phyloP scores from a whole-genome alignment of 2,329 filamentous ascomycete genomes.

The Ambrosiella cleistominuta region DNA sequence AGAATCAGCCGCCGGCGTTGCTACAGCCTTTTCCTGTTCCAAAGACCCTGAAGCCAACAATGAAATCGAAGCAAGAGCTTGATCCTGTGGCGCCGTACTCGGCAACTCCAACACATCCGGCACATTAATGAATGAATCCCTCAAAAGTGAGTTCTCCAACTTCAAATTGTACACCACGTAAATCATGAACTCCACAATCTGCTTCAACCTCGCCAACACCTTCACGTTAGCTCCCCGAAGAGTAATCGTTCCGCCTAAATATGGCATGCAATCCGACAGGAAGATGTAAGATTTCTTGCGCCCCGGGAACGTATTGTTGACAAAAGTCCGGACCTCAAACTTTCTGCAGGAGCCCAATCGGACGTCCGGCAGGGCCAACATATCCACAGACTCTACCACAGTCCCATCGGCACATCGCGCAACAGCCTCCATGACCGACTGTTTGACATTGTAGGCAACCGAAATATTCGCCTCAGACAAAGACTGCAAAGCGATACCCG shows the following conservation, averaged over 20 bases:
- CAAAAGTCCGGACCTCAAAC: slow-evolving; percentile 91
- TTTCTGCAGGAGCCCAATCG: slow-evolving; percentile 65
- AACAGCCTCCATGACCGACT: slow-evolving; percentile 86
- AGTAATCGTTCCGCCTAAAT: slow-evolving; percentile 87
- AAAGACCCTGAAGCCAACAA: background rate
- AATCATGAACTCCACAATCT: slow-evolving; percentile 95
- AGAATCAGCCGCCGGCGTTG: too few species aligned
- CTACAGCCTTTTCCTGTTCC: background rate
- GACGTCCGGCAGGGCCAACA: slow-evolving; percentile 55
- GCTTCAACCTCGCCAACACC: slow-evolving; percentile 63
- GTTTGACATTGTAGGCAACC: slow-evolving; percentile 91
- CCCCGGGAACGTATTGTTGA: slow-evolving; percentile 55
- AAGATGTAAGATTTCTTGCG: slow-evolving; percentile 92
- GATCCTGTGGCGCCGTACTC: background rate
- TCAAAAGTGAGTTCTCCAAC: slow-evolving; percentile 82
- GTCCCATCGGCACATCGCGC: slow-evolving; percentile 80
- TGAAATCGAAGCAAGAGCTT: background rate
- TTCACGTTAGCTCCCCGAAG: slow-evolving; percentile 62
- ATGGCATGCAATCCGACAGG: slow-evolving; percentile 72
- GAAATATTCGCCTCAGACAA: slow-evolving; percentile 78
- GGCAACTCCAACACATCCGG: slow-evolving; percentile 36
- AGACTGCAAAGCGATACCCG: slow-evolving; percentile 75
- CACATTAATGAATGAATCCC: slow-evolving; percentile 78
- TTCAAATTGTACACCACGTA: slow-evolving; percentile 98
- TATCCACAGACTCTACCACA: slow-evolving; percentile 88